Conservation (phyloP, 495 filamentous ascomycete species). For the Usnea hakonensis region DNA sequence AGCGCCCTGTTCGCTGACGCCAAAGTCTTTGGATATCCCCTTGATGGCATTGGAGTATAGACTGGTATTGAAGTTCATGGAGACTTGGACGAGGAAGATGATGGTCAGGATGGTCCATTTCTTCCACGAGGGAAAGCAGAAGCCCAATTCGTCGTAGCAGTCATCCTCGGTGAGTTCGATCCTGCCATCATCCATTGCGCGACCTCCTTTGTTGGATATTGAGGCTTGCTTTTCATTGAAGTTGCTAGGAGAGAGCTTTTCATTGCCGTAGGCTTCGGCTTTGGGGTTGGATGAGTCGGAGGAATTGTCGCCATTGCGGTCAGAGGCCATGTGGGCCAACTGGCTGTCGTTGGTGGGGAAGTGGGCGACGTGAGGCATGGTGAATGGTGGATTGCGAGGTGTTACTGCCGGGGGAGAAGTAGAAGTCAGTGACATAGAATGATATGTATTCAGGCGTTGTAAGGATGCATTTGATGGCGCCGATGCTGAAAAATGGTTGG, state of each 20-base stretch:
- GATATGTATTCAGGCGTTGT: not conserved
- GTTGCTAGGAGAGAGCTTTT: not conserved
- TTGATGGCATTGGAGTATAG: conserved; percentile 47
- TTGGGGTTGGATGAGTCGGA: conserved; percentile 3
- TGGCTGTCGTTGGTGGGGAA: conserved; percentile 14
- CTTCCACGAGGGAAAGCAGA: conserved; percentile 40
- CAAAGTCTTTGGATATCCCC: conserved; percentile 43
- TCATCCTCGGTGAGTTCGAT: conserved; percentile 48
- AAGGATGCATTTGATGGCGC: not conserved
- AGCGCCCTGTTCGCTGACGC: conserved; percentile 43
- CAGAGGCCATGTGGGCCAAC: conserved; percentile 4
- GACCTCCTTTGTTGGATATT: not conserved
- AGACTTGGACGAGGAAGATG: conserved; percentile 51
- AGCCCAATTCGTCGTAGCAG: conserved; percentile 51
- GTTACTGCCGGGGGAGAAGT: not conserved
- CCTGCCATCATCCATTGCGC: conserved; percentile 22
- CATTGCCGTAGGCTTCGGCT: not conserved
- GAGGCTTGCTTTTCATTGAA: conserved; percentile 2
- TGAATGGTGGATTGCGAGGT: not conserved
- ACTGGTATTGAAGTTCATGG: conserved; percentile 53
- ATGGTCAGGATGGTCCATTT: conserved; percentile 58
- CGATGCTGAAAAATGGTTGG: not conserved
- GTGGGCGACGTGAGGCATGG: conserved; percentile 3
- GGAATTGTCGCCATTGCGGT: not conserved
- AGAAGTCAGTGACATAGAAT: not conserved